Base-by-base conservation (phyloP, 2,329 filamentous ascomycete species). In the Fusarium sp. region DNA sequence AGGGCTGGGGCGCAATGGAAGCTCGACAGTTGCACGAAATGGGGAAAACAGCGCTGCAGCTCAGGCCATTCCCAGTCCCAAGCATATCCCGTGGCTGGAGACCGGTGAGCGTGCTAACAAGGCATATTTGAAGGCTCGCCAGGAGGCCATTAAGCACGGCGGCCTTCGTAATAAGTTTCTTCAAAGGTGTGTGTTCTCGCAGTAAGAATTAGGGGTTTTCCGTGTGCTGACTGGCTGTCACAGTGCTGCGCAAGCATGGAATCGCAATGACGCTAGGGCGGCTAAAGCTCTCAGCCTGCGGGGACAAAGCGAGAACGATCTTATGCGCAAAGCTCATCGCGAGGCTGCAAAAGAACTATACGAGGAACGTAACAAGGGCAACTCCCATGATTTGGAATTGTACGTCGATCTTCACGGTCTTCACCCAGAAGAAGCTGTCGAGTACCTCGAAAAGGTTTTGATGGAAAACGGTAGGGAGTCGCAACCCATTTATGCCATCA, bases 381-480 rank as follows among this genome's bases (percentile, higher is more conserved):
- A 85, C 69, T 82, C 83, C 35, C 85, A 85, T 68, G 84, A 86
- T 64, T 83, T 90, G 45, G 96, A 99, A 84, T 90, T 98, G 48
- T 99, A 97, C 83, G 93, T 98, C 61, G 96, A 99, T 83, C 87
- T 99, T 38, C 96, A 99, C 82, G 96, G 96, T n/a, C 89, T 99
- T n/a, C 96, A 98, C 79, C 95, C 96, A 1, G 96, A 98, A 80
- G 96, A 99, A 85, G 96, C 96, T 9, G 94, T 98, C 45, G 94
- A 96, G 74, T 98, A 98, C 78, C 89, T 99, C 8, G 94, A 96
- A 82, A 92, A 92, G 73, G 93, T 97, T 44, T 90, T 99, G 28
- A 87, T 95, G 70, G 94, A 97, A 79, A 96, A 98, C 79, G 89
- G 88, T 74, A 88, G 90, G 74, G 91, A 93, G 75, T 88, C 88